Evolutionary conservation across 331 rosid genomes (phyloP), one percentile per base, ranked within the genome.

Genomic region (Malus hybrid): DNA sequence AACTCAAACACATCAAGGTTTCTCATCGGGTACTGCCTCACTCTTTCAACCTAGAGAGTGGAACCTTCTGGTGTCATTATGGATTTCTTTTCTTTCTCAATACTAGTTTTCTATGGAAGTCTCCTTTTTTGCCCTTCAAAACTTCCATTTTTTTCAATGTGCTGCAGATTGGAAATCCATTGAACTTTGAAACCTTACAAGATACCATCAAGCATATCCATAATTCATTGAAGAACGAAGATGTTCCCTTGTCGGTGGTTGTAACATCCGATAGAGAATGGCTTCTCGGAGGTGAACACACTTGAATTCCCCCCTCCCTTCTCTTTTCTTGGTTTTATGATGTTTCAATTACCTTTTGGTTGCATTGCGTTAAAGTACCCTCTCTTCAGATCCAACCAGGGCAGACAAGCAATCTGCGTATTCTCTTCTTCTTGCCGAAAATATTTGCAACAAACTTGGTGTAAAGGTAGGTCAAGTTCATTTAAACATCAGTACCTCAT

Each of bases 371-470:
- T 79, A 83, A 75, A 80, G 78, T 76, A 50, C 39, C 79, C 61
- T 83, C 70, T 76, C 72, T 84, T 76, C 93, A 95, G 97, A 95
- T 86, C 78, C 93, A 71, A 80, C 89, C 0, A 89, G 87, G 87
- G 96, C 97, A 50, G 99, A 95, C 81, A 95, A 88, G 86, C 91
- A 83, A 52, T 84, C 99, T 6, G 93, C 91, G 5, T 92, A 90
- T 86, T 81, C 97, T 64, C 93, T 95, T 84, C 88, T 92, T 48
- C 91, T 92, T 69, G 97, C 97, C 2, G 99, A 95, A 82, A 88
- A 75, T 81, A 92, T 95, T 80, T 90, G 97, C 84, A 76, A 75
- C 78, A 88, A 86, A 71, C 88, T 86, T 77, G 97, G 93, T 70
- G 79, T 95, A 56, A 95, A 90, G 96, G 99, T 88, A 84, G 73